A percentile compares a stretch with the other conserved stretches of the same genome.
phyloP scores from a whole-genome alignment of 2,329 filamentous ascomycete species.

The Bretziella fagacearum region DNA sequence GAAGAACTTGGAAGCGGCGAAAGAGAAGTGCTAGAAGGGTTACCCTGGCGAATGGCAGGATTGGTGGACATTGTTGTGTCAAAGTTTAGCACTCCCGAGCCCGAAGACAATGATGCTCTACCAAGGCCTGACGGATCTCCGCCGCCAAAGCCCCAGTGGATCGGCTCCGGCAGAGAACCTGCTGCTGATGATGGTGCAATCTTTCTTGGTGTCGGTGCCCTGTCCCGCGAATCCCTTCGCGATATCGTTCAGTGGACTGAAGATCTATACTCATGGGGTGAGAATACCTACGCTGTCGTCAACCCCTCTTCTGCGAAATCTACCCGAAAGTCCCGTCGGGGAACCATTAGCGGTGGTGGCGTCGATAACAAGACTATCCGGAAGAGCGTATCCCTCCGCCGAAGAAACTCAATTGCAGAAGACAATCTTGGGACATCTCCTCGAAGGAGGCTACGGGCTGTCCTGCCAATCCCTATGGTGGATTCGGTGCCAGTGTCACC shows the following conservation, averaged over 20 bases:
- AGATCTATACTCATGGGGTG: conserved; percentile 68
- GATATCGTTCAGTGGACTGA: conserved; percentile 76
- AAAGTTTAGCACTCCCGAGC: conserved; percentile 49
- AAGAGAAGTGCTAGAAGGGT: conserved; percentile 80
- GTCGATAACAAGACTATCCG: conserved; percentile 2
- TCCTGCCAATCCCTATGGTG: conserved; percentile 7
- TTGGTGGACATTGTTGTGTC: conserved; percentile 78
- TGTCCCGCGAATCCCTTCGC: conserved; percentile 54
- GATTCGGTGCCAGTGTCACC: not conserved
- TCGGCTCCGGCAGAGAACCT: conserved; percentile 53
- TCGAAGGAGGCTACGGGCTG: conserved; percentile 8
- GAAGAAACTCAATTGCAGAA: conserved; percentile 8
- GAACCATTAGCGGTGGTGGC: conserved; percentile 7
- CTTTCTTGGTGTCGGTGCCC: conserved; percentile 62
- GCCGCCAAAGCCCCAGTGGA: conserved; percentile 34
- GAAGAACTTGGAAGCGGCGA: conserved; percentile 91
- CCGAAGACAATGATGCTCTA: conserved; percentile 17
- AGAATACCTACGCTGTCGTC: conserved; percentile 67
- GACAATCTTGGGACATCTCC: conserved; percentile 5
- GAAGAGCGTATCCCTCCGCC: conserved; percentile 3
- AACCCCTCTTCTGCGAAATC: conserved; percentile 26
- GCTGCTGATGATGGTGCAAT: conserved; percentile 64
- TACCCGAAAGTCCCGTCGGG: conserved; percentile 8
- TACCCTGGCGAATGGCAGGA: conserved; percentile 62
- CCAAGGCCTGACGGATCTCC: conserved; percentile 14